Conservation (phyloP, 2,329 filamentous ascomycete genomes). For the Neodidymelliopsis sp. region DNA sequence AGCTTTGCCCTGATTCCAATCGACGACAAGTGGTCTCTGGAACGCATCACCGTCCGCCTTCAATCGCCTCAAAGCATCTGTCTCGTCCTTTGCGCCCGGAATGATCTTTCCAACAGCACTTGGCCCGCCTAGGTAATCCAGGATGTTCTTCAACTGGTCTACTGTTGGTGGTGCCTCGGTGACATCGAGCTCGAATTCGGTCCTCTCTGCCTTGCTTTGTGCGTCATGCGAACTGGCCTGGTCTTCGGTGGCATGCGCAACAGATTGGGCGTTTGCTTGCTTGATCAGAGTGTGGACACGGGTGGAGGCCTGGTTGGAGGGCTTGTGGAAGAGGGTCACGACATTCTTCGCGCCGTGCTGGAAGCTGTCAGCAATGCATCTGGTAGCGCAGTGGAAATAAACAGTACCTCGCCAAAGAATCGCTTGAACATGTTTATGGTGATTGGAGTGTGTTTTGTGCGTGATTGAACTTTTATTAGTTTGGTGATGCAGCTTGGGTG, state of each 20-base stretch:
- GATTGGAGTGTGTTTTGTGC: not conserved
- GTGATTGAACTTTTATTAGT: slow-evolving; percentile 12
- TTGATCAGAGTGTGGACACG: slow-evolving; percentile 80
- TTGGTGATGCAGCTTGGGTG: slow-evolving; percentile 21
- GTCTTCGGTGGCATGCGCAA: slow-evolving; percentile 73
- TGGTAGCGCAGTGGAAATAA: slow-evolving; percentile 4
- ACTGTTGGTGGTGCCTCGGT: slow-evolving; percentile 80
- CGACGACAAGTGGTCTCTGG: slow-evolving; percentile 78
- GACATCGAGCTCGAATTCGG: slow-evolving; percentile 86
- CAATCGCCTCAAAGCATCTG: slow-evolving; percentile 81
- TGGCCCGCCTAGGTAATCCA: slow-evolving; percentile 75
- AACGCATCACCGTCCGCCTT: slow-evolving; percentile 74
- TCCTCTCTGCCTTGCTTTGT: slow-evolving; percentile 66
- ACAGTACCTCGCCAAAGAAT: slow-evolving; percentile 55
- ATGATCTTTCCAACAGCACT: slow-evolving; percentile 70
- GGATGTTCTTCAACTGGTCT: slow-evolving; percentile 82
- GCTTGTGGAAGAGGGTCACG: slow-evolving; percentile 94
- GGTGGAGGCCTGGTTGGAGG: slow-evolving; percentile 74
- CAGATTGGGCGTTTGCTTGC: slow-evolving; percentile 75
- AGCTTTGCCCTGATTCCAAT: slow-evolving; percentile 92
- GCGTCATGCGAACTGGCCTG: slow-evolving; percentile 72
- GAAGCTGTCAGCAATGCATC: slow-evolving; percentile 22
- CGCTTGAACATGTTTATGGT: slow-evolving; percentile 53
- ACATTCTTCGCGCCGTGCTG: slow-evolving; percentile 70
- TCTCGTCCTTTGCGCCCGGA: slow-evolving; percentile 73